Evolutionary conservation across 1,284 basidiomycete species (phyloP).

Genomic region (Agroathelia rolfsii): DNA sequence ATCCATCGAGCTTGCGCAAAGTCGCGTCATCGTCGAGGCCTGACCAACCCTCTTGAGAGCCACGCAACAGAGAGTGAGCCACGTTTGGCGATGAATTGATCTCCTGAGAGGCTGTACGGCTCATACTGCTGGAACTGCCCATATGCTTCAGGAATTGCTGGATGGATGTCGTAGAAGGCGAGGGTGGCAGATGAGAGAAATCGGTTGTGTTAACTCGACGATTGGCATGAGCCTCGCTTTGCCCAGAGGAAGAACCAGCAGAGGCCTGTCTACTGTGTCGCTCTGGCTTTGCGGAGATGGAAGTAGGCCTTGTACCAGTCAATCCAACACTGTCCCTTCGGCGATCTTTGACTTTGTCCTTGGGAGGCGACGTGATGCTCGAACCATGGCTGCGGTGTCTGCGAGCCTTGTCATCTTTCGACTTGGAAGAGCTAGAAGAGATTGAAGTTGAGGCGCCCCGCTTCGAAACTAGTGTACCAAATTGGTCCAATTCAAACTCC

Average conservation of each 20-base stretch:
- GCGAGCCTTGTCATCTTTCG: constrained; percentile 49
- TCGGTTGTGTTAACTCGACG: constrained; percentile 62
- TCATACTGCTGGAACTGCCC: constrained; percentile 31
- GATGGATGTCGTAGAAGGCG: constrained; percentile 77
- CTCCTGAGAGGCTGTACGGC: constrained; percentile 23
- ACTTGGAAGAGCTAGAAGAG: constrained; percentile 20
- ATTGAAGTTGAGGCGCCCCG: constrained; percentile 22
- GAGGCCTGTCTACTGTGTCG: constrained; percentile 58
- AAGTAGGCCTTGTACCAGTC: constrained; percentile 21
- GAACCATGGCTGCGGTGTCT: constrained; percentile 67
- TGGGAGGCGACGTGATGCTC: constrained; percentile 28
- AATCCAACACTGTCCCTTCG: constrained; percentile 52
- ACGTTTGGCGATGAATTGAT: constrained; percentile 57
- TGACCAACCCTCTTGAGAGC: constrained; percentile 79
- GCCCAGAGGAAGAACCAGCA: constrained; percentile 52
- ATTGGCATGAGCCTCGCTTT: constrained; percentile 36
- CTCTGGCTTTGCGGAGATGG: constrained; percentile 19
- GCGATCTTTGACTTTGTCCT: constrained; percentile 48
- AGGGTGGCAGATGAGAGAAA: constrained; percentile 82
- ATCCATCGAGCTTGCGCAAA: constrained; percentile 86
- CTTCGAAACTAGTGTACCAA: constrained; percentile 49
- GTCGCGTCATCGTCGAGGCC: constrained; percentile 81
- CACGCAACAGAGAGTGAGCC: constrained; percentile 69
- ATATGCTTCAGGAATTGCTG: constrained; percentile 69
- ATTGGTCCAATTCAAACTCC: constrained; percentile 71